Conservation (phyloP, 2,329 filamentous ascomycete species). For the Diaporthe ilicicola region DNA sequence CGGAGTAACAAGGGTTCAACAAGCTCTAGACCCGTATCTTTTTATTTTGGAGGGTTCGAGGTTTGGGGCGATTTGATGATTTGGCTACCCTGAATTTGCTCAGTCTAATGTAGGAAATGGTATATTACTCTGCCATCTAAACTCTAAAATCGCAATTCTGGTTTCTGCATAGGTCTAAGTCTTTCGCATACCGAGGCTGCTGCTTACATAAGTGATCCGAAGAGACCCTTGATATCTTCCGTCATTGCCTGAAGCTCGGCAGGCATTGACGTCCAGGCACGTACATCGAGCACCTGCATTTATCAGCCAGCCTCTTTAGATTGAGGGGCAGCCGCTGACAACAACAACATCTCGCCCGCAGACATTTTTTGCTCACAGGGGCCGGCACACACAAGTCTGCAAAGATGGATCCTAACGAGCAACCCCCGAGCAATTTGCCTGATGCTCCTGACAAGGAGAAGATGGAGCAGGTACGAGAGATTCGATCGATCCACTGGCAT, state of each 20-base stretch:
- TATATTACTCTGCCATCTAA: background rate
- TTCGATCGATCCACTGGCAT: background rate
- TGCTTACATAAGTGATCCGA: slow-evolving; percentile 4
- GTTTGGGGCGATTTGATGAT: background rate
- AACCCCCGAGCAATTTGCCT: slow-evolving; percentile 47
- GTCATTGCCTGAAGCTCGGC: slow-evolving; percentile 25
- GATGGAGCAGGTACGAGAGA: slow-evolving; percentile 60
- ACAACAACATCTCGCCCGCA: background rate
- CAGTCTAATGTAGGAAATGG: background rate
- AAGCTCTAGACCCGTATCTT: background rate
- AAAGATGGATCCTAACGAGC: slow-evolving; percentile 59
- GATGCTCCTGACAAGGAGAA: slow-evolving; percentile 67
- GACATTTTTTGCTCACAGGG: background rate
- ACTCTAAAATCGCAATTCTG: background rate
- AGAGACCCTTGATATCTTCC: slow-evolving; percentile 22
- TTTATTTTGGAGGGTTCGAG: background rate
- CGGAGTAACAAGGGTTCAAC: background rate
- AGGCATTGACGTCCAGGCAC: slow-evolving; percentile 9
- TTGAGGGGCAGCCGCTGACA: slow-evolving; percentile 12
- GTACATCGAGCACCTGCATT: slow-evolving; percentile 24
- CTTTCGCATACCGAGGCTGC: background rate
- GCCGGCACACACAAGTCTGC: background rate
- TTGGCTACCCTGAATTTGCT: background rate
- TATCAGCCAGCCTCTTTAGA: slow-evolving; percentile 28
- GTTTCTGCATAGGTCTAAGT: background rate